phyloP scores from a whole-genome alignment of 1,139 yeast species.

The Martiniozyma asiatica region DNA sequence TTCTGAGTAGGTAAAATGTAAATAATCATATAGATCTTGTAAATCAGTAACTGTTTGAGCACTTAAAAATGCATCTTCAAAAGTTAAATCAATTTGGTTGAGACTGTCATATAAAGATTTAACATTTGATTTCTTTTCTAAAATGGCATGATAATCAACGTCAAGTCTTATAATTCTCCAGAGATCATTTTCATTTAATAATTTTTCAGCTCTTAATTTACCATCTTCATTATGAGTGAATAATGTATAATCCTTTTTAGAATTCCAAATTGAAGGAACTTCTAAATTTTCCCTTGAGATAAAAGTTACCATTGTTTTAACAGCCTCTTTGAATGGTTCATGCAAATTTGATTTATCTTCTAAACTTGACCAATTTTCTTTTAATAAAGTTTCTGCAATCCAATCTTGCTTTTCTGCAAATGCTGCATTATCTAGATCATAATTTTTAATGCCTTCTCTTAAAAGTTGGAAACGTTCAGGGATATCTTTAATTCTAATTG shows the following conservation, averaged over 20 bases:
- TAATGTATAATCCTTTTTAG: constrained; percentile 78
- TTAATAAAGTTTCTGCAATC: constrained; percentile 49
- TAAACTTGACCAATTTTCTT: constrained; percentile 35
- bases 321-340: constrained; percentile 56
- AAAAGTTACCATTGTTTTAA: constrained; percentile 65
- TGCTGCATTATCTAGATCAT: constrained; percentile 58
- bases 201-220: constrained; percentile 35
- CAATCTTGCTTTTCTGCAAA: constrained; percentile 65
- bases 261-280: constrained; percentile 95
- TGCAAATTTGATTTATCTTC: constrained; percentile 28
- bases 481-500: constrained; percentile 72
- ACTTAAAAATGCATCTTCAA: constrained; percentile 40
- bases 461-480: constrained; percentile 87
- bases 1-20: constrained; percentile 71
- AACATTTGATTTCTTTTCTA: constrained; percentile 62
- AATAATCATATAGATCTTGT: constrained; percentile 79
- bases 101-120: constrained; percentile 46
- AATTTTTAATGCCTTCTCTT: constrained; percentile 52
- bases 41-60: constrained; percentile 64
- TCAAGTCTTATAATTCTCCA: constrained; percentile 88
- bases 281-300: constrained; percentile 70
- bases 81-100: constrained; percentile 45
- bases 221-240: constrained; percentile 40
- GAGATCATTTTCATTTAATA: constrained; percentile 70
- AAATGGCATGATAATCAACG: constrained; percentile 76